These are phyloP conservation scores for Diplodia scrobiculata DNA, from an alignment of 2,329 filamentous ascomycete genomes.

Conservation along the genomic window DNA sequence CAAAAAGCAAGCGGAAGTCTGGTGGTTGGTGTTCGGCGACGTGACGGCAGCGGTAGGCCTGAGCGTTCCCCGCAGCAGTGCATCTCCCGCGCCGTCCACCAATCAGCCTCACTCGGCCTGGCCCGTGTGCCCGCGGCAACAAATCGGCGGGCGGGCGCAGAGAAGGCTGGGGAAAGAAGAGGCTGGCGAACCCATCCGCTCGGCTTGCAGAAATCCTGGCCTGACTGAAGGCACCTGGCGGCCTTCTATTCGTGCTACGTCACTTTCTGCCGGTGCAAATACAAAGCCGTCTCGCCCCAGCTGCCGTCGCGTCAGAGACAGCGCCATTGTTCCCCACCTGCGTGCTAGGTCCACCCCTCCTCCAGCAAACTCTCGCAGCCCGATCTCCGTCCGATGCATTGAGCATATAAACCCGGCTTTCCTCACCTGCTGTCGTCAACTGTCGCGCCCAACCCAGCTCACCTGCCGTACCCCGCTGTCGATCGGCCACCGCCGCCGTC, in stretches of 20 bases:
- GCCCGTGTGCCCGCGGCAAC: background rate
- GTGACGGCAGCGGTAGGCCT: background rate
- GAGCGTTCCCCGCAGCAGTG: background rate
- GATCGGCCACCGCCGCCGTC: background rate
- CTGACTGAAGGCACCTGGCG: background rate
- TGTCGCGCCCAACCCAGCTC: conserved; percentile 9
- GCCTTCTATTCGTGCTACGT: conserved; percentile 20
- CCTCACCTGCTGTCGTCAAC: background rate
- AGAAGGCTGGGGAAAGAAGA: no score
- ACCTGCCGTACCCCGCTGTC: background rate
- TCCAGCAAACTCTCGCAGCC: conserved; percentile 3
- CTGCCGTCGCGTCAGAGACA: background rate
- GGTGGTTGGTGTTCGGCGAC: background rate
- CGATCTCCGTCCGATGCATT: background rate
- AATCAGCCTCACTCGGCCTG: conserved; percentile 8
- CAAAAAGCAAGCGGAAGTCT: conserved; percentile 1
- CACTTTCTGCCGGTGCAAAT: background rate
- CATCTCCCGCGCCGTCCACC: background rate
- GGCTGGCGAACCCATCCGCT: background rate
- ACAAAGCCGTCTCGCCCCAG: background rate
- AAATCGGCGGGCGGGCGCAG: no score
- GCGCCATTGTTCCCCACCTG: background rate
- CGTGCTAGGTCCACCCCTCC: background rate
- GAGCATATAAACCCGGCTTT: conserved; percentile 9
- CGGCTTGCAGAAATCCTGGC: conserved; percentile 9